Evolutionary conservation across 768 basidiomycete genomes (phyloP).

Genomic region (Termitomyces heimii): DNA sequence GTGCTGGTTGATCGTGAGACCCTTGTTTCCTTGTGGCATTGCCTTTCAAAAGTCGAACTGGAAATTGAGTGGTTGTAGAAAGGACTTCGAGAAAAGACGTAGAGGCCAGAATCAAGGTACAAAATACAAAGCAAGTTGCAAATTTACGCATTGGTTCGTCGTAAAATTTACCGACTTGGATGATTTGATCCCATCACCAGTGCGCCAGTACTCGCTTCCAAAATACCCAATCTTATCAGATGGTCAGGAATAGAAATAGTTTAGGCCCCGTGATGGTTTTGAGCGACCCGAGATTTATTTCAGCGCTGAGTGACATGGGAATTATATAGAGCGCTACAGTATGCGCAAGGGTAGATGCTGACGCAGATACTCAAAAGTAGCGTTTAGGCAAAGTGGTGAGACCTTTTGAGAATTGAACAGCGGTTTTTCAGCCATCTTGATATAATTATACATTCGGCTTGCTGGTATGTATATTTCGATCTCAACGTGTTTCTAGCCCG

Average conservation of each 20-base stretch:
- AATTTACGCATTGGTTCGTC: not conserved
- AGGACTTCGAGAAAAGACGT: not conserved
- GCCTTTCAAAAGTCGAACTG: not conserved
- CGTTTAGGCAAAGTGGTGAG: not conserved
- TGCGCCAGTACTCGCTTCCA: rapidly evolving
- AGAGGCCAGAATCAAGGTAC: not conserved
- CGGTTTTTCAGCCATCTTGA: not conserved
- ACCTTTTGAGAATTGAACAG: not conserved
- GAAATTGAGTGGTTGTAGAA: not conserved
- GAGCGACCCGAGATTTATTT: too few species aligned
- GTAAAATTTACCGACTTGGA: not conserved
- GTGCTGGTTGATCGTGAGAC: not conserved
- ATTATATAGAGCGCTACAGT: too few species aligned
- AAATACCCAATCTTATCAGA: not conserved
- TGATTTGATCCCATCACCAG: not conserved
- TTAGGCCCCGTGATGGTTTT: too few species aligned
- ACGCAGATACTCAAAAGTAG: not conserved
- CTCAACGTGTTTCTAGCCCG: not conserved
- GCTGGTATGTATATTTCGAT: not conserved
- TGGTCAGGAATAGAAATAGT: too few species aligned
- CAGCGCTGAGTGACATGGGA: too few species aligned
- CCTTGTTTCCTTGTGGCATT: not conserved
- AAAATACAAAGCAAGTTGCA: not conserved
- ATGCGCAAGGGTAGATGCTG: too few species aligned
- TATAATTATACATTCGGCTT: not conserved